These are phyloP conservation scores for Eutypella sp. DNA, from an alignment of 2,329 filamentous ascomycete species.

Conservation along the genomic window DNA sequence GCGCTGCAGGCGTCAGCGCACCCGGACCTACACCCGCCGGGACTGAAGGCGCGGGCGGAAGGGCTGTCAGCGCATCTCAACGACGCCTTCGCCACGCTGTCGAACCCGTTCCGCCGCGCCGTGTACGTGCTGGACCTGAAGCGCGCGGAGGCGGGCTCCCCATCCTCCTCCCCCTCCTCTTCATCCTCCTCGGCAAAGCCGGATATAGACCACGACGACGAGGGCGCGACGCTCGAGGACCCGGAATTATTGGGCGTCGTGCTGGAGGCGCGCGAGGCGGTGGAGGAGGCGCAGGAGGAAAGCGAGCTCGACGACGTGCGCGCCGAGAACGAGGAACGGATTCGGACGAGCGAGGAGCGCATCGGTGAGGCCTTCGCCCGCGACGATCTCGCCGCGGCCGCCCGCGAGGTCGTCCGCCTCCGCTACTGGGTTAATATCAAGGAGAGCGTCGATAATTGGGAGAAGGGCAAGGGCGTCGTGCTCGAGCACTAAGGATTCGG, in stretches of 20 bases:
- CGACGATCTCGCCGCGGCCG: constrained; percentile 63
- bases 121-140: constrained; percentile 74
- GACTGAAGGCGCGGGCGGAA: constrained; percentile 60
- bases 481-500: constrained; percentile 43
- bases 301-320: constrained; percentile 56
- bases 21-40: constrained; percentile 60
- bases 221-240: constrained; percentile 64
- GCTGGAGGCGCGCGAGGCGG: constrained; percentile 70
- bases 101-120: constrained; percentile 73
- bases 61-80: constrained; percentile 80
- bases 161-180: too few relatives aligned
- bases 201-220: constrained; percentile 76
- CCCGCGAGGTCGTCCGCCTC: constrained; percentile 67
- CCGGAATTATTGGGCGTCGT: constrained; percentile 70
- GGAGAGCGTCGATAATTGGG: constrained; percentile 78
- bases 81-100: constrained; percentile 82
- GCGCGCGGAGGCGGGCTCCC: constrained; percentile 61
- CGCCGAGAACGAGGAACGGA: constrained; percentile 62
- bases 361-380: constrained; percentile 61
- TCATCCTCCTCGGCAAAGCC: too few relatives aligned
- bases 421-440: constrained; percentile 89
- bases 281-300: constrained; percentile 67
- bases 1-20: constrained; percentile 73
- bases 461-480: constrained; percentile 62
- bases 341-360: constrained; percentile 55